These are phyloP conservation scores for Leccinum longicurvipes DNA, from an alignment of 768 basidiomycete species.

Conservation along the genomic window DNA sequence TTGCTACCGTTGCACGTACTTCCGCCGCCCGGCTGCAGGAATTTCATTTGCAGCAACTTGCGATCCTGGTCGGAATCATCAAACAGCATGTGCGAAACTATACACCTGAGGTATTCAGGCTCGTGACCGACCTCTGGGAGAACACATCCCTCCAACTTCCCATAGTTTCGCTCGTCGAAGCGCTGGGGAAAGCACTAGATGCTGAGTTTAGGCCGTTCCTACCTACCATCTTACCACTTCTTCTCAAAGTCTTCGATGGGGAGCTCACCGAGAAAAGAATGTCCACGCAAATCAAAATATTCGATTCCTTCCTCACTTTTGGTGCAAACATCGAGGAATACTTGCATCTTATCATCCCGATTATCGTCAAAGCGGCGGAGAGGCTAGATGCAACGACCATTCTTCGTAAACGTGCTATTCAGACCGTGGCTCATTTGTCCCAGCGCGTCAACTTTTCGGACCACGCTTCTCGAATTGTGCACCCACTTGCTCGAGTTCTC, in stretches of 20 bases:
- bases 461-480: conserved; percentile 95
- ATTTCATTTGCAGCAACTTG: conserved; percentile 92
- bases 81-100: conserved; percentile 96
- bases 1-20: conserved; percentile 80
- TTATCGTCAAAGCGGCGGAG: conserved; percentile 90
- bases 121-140: conserved; percentile 92
- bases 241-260: conserved; percentile 90
- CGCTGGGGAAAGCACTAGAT: conserved; percentile 88
- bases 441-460: conserved; percentile 96
- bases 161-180: conserved; percentile 89
- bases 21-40: conserved; percentile 84
- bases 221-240: conserved; percentile 81
- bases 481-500: conserved; percentile 88
- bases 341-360: conserved; percentile 92
- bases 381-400: conserved; percentile 66
- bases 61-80: conserved; percentile 93
- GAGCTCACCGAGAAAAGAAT: conserved; percentile 78
- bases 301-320: conserved; percentile 93
- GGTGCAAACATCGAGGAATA: conserved; percentile 98
- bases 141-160: conserved; percentile 80
- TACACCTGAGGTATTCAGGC: conserved; percentile 76
- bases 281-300: conserved; percentile 81
- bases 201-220: conserved; percentile 97
- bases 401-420: conserved; percentile 84
- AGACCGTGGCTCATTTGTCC: conserved; percentile 87